Base-by-base conservation (phyloP, 306 rosid species). In the Purshia tridentata region DNA sequence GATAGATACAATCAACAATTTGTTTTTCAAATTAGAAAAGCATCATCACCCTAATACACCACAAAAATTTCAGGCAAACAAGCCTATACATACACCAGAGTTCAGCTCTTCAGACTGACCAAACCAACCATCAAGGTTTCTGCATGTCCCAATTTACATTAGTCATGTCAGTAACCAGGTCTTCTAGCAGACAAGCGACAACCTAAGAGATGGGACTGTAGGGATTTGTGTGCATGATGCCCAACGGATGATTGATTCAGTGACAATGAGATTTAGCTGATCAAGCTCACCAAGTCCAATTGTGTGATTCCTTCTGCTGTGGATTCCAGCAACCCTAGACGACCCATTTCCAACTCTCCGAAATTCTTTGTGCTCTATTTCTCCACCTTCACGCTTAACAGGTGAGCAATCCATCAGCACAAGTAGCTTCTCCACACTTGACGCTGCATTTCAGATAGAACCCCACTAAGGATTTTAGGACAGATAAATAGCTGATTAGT, bases 171-270 rank as follows among this genome's bases (percentile, higher is more conserved):
- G 7, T 45, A 59, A 35, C 16, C 16, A 5, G 39, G 40, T 35
- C 67, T 70, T 68, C 53, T 82, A 82, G 73, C 82, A 82, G 59
- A 82, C 86, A 18, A 82, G 83, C 4, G 86, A 82, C 63, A 78
- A 68, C 48, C 80, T 70, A 44, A 82, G 83, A 6, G 86, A 82
- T 20, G 86, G 75, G 7, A 72, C 73, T 4, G 80, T 82, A 23
- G 86, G 86, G 54, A 82, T 82, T 65, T 74, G 74, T 5, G 86
- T 78, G 82, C 86, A 82, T 5, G 86, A 82, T 8, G 86, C 86
- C 86, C 86, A 78, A 64, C 83, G 78, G 41, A 82, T 74, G 15
- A 82, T 77, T 22, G 83, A 78, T 78, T 78, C 83, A 5, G 76
- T 71, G 51, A 82, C 76, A 41, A 71, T 79, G 15, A 82, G 72